A percentile compares a stretch with the other conserved stretches of the same genome.
Conservation (phyloP, 2,329 filamentous ascomycete species). For the Didymosphaeria variabile region DNA sequence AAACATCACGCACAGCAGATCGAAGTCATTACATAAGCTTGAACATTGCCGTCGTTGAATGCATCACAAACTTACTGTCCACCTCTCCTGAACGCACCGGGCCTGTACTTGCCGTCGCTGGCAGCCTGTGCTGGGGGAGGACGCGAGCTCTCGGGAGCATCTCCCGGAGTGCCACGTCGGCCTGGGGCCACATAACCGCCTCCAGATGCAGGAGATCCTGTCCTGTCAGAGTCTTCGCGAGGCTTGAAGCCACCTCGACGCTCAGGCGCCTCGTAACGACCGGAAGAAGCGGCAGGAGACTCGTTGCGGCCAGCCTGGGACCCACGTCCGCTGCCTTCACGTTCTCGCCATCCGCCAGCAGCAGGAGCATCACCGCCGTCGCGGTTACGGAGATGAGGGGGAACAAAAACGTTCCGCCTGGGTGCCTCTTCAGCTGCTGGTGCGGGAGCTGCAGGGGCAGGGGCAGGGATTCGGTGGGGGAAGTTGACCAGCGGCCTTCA, state of each 20-base stretch:
- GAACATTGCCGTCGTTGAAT: conserved; percentile 4
- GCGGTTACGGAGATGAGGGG: conserved; percentile 53
- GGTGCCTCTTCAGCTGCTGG: conserved; percentile 44
- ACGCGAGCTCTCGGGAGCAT: conserved; percentile 33
- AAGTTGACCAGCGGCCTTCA: conserved; percentile 47
- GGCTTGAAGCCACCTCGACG: conserved; percentile 37
- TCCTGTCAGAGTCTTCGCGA: conserved; percentile 37
- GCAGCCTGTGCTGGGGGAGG: conserved; percentile 34
- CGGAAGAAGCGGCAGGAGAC: conserved; percentile 41
- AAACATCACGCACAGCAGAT: conserved; percentile 14
- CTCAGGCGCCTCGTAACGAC: conserved; percentile 41
- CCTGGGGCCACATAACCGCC: conserved; percentile 41
- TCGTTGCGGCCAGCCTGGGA: conserved; percentile 38
- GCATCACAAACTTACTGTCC: conserved; percentile 14
- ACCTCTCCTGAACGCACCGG: conserved; percentile 47
- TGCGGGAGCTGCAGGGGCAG: conserved; percentile 38
- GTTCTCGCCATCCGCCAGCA: conserved; percentile 49
- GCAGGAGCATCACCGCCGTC: conserved; percentile 41
- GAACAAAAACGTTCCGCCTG: conserved; percentile 56
- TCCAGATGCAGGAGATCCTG: conserved; percentile 42
- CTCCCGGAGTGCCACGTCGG: conserved; percentile 34
- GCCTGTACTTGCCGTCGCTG: conserved; percentile 52
- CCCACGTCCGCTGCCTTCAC: conserved; percentile 46
- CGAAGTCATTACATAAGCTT: neutral
- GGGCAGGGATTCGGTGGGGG: conserved; percentile 45